Evolutionary conservation across 495 filamentous ascomycete genomes (phyloP), one percentile per base, ranked within the genome.

Genomic region (Chaetomium tenue): DNA sequence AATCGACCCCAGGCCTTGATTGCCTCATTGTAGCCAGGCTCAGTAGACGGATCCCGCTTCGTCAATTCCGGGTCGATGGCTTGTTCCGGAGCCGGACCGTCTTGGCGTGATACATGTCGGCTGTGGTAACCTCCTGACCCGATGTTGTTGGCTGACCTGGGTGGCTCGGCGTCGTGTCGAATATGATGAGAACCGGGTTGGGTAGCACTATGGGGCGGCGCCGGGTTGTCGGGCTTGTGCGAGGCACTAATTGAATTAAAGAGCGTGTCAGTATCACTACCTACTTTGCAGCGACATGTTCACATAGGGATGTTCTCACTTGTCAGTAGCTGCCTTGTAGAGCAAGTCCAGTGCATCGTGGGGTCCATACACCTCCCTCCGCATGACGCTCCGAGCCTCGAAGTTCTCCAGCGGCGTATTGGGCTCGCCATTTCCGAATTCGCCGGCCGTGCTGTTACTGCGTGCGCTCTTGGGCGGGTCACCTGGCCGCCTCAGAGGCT

Each of bases 1-100:
- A 95, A 88, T 67, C 91, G 84, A 12, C 89, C 88, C 94, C 94
- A 98, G 12, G 90, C 90, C 68, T 87, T 88, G 59, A 97, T 72
- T 7, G 91, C 91, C 64, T 91, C 87, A 40, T 79, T 73, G 64
- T 84, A 83, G n/a, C 82, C 82, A 9, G 76, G 78, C 39, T 84
- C 82, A 42, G 62, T 23, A 2, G 70, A 66, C 13, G 63, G 64
- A n/a, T 75, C 75, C 15, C 70, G 71, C 42, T 70, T 71, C 18
- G 60, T 70, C 22, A 78, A 67, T 60, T 75, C 75, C 23, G 76
- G 76, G 55, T 78, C 76, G 37, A 78, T 76, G 23, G 72, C 58
- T 48, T 73, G 72, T 12, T 75, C 71, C 8, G 66, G 52, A 0
- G 68, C 2, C 6, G 59, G 56, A n/a, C 58, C 68, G 20, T 65